These are phyloP conservation scores for Pseudofabraea citricarpa DNA, from an alignment of 2,329 filamentous ascomycete genomes.

Conservation along the genomic window DNA sequence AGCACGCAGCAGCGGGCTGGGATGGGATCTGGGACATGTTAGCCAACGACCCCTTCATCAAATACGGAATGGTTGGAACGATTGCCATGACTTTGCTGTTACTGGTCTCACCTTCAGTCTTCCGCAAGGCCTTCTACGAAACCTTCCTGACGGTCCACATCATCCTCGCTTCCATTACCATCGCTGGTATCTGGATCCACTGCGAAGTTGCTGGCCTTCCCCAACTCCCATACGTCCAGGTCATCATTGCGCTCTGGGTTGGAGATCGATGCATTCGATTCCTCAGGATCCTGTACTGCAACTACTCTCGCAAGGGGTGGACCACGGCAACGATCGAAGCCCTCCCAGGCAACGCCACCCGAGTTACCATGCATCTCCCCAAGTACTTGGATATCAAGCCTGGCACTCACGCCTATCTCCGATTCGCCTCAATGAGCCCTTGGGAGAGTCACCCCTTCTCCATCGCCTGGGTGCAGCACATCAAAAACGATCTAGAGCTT, in stretches of 20 bases:
- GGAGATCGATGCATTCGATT: slow-evolving; percentile 64
- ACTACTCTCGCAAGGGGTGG: slow-evolving; percentile 46
- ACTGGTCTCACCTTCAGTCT: slow-evolving; percentile 67
- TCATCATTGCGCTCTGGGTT: slow-evolving; percentile 72
- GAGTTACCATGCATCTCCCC: slow-evolving; percentile 66
- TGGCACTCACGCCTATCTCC: slow-evolving; percentile 71
- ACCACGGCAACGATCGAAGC: slow-evolving; percentile 64
- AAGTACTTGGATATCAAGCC: slow-evolving; percentile 61
- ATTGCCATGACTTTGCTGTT: slow-evolving; percentile 61
- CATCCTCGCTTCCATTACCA: slow-evolving; percentile 60
- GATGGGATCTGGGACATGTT: slow-evolving; percentile 50
- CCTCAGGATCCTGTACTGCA: slow-evolving; percentile 58
- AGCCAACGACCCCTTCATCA: slow-evolving; percentile 56
- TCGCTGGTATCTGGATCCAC: slow-evolving; percentile 76
- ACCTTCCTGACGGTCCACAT: slow-evolving; percentile 90
- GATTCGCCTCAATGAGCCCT: slow-evolving; percentile 58
- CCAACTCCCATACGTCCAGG: slow-evolving; percentile 69
- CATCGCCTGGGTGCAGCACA: slow-evolving; percentile 66
- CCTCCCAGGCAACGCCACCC: slow-evolving; percentile 64
- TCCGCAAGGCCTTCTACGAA: slow-evolving; percentile 95
- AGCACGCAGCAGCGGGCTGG: slow-evolving; percentile 60
- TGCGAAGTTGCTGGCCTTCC: slow-evolving; percentile 60
- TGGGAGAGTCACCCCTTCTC: slow-evolving; percentile 79
- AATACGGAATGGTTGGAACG: slow-evolving; percentile 56
- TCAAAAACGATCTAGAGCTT: slow-evolving; percentile 10